Evolutionary conservation across 805 yeast genomes (phyloP), one percentile per base, ranked within the genome.

Genomic region (Candida verbasci): DNA sequence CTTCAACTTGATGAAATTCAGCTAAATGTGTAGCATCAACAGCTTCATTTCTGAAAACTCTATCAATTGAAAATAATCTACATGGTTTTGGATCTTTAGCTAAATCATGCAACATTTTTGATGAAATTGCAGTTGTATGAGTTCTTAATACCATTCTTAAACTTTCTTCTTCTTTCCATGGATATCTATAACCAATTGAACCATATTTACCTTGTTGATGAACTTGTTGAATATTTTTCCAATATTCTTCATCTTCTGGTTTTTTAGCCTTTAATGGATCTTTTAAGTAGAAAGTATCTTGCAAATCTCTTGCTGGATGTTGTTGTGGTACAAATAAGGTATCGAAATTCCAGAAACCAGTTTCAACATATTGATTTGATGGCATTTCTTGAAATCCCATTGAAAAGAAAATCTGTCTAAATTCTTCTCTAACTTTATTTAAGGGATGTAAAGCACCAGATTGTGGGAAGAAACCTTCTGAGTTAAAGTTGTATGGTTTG

Each of bases 371-470:
- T 63, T 91, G 96, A 63, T 91, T 91, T 17, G 98, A 83, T 42
- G 98, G 96, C 99, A 93, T 93, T 69, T 93, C 99, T 20, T 93
- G 80, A 80, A 93, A 93, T 6, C 99, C 99, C 89, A 93, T 80
- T 25, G 93, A 80, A 68, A 93, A 91, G 78, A 93, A 93, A 56
- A 93, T 91, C 63, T 89, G 95, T 68, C 98, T 78, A 68, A 93
- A 93, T 64, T 93, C 98, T 65, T 91, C 97, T 56, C 97, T 80
- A 41, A 93, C 97, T 65, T 93, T 93, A 71, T 80, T 87, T 53
- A 93, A 75, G 24, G 99, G 99, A 64, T 93, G 99, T 51, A 93
- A 73, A 31, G 97, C 95, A 57, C 99, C 99, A 17, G 94, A 75
- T 27, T 68, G 70, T 34, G 97, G 91, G 45, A 71, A 68, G 30